A percentile compares a stretch with the other conserved stretches of the same genome.
phyloP scores from a whole-genome alignment of 371 early-diverging fungal species.

The Funneliformis caledonium region DNA sequence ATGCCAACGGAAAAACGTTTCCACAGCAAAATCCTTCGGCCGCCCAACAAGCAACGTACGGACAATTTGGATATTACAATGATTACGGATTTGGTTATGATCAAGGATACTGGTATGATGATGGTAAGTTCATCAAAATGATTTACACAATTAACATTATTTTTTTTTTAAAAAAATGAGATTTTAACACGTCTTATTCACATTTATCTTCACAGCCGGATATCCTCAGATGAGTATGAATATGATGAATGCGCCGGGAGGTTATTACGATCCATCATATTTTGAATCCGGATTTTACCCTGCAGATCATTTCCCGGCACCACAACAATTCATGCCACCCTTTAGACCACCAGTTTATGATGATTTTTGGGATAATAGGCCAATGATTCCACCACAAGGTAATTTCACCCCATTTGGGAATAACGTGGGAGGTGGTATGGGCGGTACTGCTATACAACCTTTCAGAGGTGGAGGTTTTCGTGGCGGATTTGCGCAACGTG shows the following conservation, averaged over 20 bases:
- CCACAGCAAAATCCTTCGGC: background rate
- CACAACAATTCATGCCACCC: constrained; percentile 24
- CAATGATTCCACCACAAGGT: constrained; percentile 11
- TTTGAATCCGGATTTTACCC: constrained; percentile 35
- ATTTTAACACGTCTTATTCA: no score
- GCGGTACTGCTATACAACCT: constrained; percentile 11
- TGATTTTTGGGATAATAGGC: constrained; percentile 38
- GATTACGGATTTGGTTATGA: constrained; percentile 35
- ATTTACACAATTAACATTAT: no score
- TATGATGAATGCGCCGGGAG: constrained; percentile 31
- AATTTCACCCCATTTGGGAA: constrained; percentile 26
- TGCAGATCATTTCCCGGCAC: constrained; percentile 14
- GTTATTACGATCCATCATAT: constrained; percentile 31
- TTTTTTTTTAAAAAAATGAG: no score
- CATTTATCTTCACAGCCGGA: background rate
- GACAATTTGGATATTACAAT: constrained; percentile 33
- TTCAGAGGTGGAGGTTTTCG: constrained; percentile 5
- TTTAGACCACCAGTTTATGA: constrained; percentile 34
- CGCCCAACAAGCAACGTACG: constrained; percentile 14
- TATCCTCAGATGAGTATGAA: constrained; percentile 31
- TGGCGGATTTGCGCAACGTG: constrained; percentile 3
- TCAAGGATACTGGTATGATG: constrained; percentile 38
- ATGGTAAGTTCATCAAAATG: constrained; percentile 3
- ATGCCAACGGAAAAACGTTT: constrained; percentile 17
- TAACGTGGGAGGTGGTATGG: constrained; percentile 29